Evolutionary conservation across 1,284 basidiomycete genomes (phyloP).

Genomic region (Omphalotus olearius): DNA sequence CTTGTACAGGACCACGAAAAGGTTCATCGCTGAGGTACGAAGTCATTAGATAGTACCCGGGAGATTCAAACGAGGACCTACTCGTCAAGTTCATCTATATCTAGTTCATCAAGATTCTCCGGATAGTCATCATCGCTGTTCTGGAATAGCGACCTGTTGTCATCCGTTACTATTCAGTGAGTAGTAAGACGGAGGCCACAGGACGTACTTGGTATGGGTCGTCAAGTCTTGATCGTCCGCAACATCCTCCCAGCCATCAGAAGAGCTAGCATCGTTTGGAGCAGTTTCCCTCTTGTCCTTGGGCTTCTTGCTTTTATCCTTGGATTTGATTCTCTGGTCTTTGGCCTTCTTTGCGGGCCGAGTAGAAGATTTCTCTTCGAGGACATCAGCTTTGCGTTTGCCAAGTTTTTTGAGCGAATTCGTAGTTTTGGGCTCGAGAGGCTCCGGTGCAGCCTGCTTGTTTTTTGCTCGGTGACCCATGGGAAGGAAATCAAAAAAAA

Average conservation of each 20-base stretch:
- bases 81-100: slow-evolving; percentile 36
- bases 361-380: slow-evolving; percentile 25
- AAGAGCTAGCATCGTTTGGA: slow-evolving; percentile 26
- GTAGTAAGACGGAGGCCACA: slow-evolving; percentile 11
- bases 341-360: slow-evolving; percentile 58
- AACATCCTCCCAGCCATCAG: slow-evolving; percentile 65
- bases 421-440: slow-evolving; percentile 44
- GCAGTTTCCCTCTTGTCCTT: slow-evolving; percentile 10
- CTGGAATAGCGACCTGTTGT: slow-evolving; percentile 43
- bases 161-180: background rate
- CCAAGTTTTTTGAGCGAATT: slow-evolving; percentile 53
- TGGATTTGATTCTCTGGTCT: slow-evolving; percentile 32
- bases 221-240: slow-evolving; percentile 43
- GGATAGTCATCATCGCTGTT: slow-evolving; percentile 46
- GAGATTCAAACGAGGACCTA: slow-evolving; percentile 20
- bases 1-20: slow-evolving; percentile 49
- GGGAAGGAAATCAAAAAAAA: background rate
- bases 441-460: slow-evolving; percentile 79
- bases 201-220: slow-evolving; percentile 39
- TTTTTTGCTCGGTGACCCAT: slow-evolving; percentile 92
- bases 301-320: slow-evolving; percentile 16
- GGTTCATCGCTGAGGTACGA: slow-evolving; percentile 32
- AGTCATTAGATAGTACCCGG: background rate
- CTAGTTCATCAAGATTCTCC: slow-evolving; percentile 44
- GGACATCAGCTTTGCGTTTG: slow-evolving; percentile 64